Base-by-base conservation (phyloP, 768 basidiomycete species). In the Paxillus ammoniavirescens region DNA sequence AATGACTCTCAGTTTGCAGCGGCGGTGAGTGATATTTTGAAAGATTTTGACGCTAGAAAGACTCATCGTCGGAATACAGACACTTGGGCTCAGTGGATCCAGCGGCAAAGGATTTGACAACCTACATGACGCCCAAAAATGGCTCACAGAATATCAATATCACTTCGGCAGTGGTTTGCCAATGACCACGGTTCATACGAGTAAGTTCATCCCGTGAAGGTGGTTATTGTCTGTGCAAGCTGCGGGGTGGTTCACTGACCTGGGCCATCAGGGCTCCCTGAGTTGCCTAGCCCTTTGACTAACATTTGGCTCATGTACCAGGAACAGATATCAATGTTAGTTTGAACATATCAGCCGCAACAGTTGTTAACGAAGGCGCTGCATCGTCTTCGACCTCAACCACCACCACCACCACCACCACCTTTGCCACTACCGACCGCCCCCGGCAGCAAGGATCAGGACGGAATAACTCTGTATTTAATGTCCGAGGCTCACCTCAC, bases 101-200 rank as follows among this genome's bases (percentile, higher is more conserved):
- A 72, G 70, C 8, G 66, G 62, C 13, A 70, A 68, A 47, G 70
- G 70, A 3, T 70, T 72, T 15, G 68, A 70, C 36, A 68, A 51
- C 6, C 42, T 70, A 2, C 33, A 53, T 3, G 70, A 72, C 8
- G 68, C 68, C 0, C 54, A 62, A 38, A 44, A 49, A 8, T 70
- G 70, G 68, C 18, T 70, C 17, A 42, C 8, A 2, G 57, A 49
- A 4, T 61, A 37, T 26, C 60, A 49, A 4, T 61, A 37, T 26
- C 60, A 51, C 42, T 62, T 56, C 51, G 48, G 58, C 40, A 18
- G 40, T 13, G 49, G 21, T 31, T 9, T 4, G 14, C 35, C 45
- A 31, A 7, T 45, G 26, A 45, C 60, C 9, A 55, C 58, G 7
- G 50, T 55, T 21, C 55, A 58, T 9, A 55, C 49, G 15, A 65